Base-by-base conservation (phyloP, 1,284 basidiomycete species). In the Puccinia triticina region DNA sequence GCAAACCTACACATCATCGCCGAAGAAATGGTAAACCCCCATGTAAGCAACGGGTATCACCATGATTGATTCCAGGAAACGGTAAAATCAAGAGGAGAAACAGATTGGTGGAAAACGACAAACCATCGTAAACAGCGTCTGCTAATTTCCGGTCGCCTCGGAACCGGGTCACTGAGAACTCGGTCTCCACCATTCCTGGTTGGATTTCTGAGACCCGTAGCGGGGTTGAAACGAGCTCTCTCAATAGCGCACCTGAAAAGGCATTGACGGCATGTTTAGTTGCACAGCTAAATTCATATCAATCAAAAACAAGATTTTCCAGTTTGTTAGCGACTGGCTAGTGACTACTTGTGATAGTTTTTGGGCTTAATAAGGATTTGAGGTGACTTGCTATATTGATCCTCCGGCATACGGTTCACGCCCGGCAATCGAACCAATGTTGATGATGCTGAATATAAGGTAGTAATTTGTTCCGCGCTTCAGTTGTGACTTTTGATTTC, bases 351-450 rank as follows among this genome's bases (percentile, higher is more conserved):
- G 1, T 43, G 37, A 40, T 11, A 43, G 67, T 4, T 16, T 10
- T 16, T 61, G 59, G 29, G 26, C 3, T 12, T 29, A 50, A 43
- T 7, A 74, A 34, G 18, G 43, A 29, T 76, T 7, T 7, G 18
- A 34, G 34, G 26, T 21, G 23, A 87, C 88, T 83, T 87, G 89
- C 86, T 90, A 90, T 84, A 90, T 89, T 0, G 87, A 84, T 34
- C 95, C 96, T 32, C 94, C 95, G 18, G 91, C 91, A 86, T 99
- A 99, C 0, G 96, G 88, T 86, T 99, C 96, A 23, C 92, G 89
- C 59, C 96, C 95, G 64, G 94, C 95, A 83, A 99, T 91, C 18
- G 94, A 96, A 71, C 97, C 96, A 83, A 99, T 89, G 88, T 97
- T 96, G 88, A 99, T 97, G 84, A 99, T 89, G 88, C 84, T 84